Percentiles rank a stretch among this genome's conserved stretches.
Conservation (phyloP, 805 yeast genomes). For the Suhomyces emberorum region DNA sequence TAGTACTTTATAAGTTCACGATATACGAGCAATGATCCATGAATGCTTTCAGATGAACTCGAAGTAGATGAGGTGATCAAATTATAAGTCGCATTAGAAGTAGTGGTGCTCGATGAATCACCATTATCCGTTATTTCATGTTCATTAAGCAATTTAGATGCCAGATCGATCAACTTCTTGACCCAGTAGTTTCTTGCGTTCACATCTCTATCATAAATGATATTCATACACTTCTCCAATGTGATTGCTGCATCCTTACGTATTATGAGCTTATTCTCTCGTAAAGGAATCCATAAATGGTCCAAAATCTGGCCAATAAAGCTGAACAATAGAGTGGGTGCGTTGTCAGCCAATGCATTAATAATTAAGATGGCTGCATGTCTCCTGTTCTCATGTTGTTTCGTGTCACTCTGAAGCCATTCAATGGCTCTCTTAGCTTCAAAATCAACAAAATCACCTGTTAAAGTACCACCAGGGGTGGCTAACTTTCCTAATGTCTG, state of each 20-base stretch:
- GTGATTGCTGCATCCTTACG: slow-evolving; percentile 84
- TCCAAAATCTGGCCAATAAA: slow-evolving; percentile 77
- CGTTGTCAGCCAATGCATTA: slow-evolving; percentile 77
- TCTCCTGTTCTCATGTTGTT: slow-evolving; percentile 72
- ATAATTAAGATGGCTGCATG: slow-evolving; percentile 89
- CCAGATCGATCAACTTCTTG: slow-evolving; percentile 62
- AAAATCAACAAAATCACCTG: slow-evolving; percentile 89
- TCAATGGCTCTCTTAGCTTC: slow-evolving; percentile 89
- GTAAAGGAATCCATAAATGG: slow-evolving; percentile 81
- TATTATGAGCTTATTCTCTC: slow-evolving; percentile 72
- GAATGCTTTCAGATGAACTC: slow-evolving; percentile 62
- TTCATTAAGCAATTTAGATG: slow-evolving; percentile 55
- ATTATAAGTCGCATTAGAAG: slow-evolving; percentile 17
- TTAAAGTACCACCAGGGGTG: slow-evolving; percentile 81
- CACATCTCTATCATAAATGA: slow-evolving; percentile 75
- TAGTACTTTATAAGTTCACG: slow-evolving; percentile 67
- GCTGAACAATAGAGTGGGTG: slow-evolving; percentile 78
- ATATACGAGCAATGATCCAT: slow-evolving; percentile 80
- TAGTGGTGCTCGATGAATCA: slow-evolving; percentile 5
- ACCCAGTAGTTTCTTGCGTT: slow-evolving; percentile 75
- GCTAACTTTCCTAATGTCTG: slow-evolving; percentile 85
- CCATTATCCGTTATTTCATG: slow-evolving; percentile 13
- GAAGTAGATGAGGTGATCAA: slow-evolving; percentile 19
- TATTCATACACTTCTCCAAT: slow-evolving; percentile 70
- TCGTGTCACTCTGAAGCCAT: slow-evolving; percentile 79